phyloP scores from a whole-genome alignment of 768 basidiomycete species.

The Boletus fagicola region DNA sequence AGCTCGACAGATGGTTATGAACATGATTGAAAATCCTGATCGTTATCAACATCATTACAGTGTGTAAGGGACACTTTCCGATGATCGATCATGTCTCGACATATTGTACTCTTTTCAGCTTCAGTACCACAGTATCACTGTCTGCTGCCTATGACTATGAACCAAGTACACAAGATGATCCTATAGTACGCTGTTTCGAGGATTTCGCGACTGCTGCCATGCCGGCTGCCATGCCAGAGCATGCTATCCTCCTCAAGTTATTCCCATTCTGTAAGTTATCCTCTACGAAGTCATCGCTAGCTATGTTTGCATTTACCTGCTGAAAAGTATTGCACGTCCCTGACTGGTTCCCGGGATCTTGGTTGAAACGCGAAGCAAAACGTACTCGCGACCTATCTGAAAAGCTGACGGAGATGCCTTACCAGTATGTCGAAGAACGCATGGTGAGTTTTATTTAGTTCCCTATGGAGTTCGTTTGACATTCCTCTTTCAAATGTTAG shows the following conservation, averaged over 20 bases:
- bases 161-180: neutral
- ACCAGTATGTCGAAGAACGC: neutral
- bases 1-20: constrained; percentile 1
- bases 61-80: neutral
- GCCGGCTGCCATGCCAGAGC: neutral
- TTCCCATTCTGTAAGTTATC: constrained; percentile 3
- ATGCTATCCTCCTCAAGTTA: neutral
- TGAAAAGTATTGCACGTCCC: constrained; percentile 22
- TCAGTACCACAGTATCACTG: neutral
- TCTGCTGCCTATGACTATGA: constrained; percentile 5
- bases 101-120: neutral
- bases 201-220: neutral
- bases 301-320: neutral
- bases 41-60: neutral
- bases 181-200: neutral
- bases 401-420: neutral
- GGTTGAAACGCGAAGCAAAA: constrained; percentile 3
- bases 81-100: neutral
- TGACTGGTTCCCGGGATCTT: constrained; percentile 12
- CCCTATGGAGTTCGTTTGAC: neutral
- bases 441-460: neutral
- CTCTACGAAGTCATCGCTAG: neutral
- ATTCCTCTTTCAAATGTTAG: neutral
- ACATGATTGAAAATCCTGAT: neutral
- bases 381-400: neutral